These are phyloP conservation scores for Boletellus sp. DNA, from an alignment of 1,284 basidiomycete genomes.

Conservation along the genomic window DNA sequence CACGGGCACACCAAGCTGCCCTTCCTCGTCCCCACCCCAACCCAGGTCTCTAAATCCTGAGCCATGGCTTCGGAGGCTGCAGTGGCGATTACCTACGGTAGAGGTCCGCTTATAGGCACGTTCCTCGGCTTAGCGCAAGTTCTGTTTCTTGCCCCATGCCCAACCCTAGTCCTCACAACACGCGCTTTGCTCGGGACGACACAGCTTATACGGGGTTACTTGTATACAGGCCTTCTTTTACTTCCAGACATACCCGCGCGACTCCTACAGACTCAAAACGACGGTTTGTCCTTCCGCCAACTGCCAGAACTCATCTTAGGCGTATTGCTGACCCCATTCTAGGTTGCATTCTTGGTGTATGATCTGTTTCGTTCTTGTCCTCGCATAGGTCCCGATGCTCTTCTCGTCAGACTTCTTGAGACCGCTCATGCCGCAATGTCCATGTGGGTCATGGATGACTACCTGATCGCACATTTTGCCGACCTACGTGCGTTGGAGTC, in stretches of 20 bases:
- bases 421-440: conserved; percentile 23
- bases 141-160: too few relatives aligned
- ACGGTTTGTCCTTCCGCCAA: conserved; percentile 15
- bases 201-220: conserved; percentile 29
- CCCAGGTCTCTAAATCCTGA: too few relatives aligned
- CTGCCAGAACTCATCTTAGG: neutral
- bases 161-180: conserved; percentile 5
- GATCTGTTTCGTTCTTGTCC: neutral
- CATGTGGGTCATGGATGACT: conserved; percentile 26
- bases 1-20: neutral
- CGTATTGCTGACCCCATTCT: neutral
- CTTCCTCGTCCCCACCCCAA: too few relatives aligned
- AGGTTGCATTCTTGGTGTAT: conserved; percentile 27
- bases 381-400: neutral
- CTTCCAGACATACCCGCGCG: conserved; percentile 25
- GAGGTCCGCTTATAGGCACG: conserved; percentile 29
- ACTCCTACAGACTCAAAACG: conserved; percentile 19
- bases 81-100: conserved; percentile 11
- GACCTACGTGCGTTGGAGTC: conserved; percentile 8
- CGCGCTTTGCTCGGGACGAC: neutral
- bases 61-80: conserved; percentile 13
- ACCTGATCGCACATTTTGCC: conserved; percentile 19
- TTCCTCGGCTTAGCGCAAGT: conserved; percentile 27
- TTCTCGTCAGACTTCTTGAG: conserved; percentile 17
- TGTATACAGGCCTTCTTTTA: conserved; percentile 30